Percentiles rank a stretch among this genome's conserved stretches.
Evolutionary conservation across 345 rosid species (phyloP).

Genomic region (Corymbia maculata): DNA sequence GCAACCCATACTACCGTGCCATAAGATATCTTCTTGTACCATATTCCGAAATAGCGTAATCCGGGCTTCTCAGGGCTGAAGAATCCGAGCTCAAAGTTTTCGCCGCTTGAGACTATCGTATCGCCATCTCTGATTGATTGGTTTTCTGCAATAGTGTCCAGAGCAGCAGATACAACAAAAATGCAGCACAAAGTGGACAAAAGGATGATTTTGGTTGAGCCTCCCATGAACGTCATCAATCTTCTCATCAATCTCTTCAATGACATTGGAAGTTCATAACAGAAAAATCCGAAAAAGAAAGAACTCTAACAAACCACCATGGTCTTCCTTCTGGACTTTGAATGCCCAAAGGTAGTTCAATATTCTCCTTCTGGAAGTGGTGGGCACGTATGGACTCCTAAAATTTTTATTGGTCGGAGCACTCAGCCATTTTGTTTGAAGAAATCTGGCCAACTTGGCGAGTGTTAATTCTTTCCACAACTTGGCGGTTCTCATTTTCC

Average conservation of each 20-base stretch:
- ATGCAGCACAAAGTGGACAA: not conserved
- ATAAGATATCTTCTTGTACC: constrained; percentile 17
- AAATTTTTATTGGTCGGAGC: not conserved
- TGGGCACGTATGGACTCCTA: not conserved
- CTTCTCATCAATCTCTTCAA: not conserved
- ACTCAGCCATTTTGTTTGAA: not conserved
- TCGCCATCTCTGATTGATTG: constrained; percentile 5
- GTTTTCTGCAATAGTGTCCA: not conserved
- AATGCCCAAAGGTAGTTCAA: not conserved
- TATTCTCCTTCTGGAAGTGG: not conserved
- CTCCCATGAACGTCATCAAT: not conserved
- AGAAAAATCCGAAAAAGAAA: not conserved
- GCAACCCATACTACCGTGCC: constrained; percentile 36
- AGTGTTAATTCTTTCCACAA: too few relatives aligned
- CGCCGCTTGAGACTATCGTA: constrained; percentile 4
- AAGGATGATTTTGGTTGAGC: not conserved
- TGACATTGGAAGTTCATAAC: not conserved
- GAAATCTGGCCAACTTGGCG: not conserved
- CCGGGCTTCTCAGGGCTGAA: constrained; percentile 12
- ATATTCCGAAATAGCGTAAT: constrained; percentile 26
- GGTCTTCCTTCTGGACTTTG: not conserved
- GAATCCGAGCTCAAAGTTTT: constrained; percentile 27
- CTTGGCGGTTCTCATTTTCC: not conserved
- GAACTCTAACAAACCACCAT: not conserved
- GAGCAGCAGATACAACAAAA: not conserved